These are phyloP conservation scores for Cronartium quercuum DNA, from an alignment of 1,284 basidiomycete genomes.

Conservation along the genomic window DNA sequence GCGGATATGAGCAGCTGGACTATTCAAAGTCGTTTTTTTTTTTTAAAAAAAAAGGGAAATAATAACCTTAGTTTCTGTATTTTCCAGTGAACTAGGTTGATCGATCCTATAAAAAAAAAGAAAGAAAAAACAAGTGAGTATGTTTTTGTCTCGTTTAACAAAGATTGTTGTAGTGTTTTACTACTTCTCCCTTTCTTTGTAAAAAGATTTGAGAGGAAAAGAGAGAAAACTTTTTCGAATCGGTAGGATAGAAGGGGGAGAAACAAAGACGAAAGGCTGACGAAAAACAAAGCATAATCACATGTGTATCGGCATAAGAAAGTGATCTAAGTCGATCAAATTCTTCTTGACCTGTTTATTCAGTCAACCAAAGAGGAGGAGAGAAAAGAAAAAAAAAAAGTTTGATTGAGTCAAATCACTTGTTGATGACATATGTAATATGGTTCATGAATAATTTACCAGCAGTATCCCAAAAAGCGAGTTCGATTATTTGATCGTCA, in stretches of 20 bases:
- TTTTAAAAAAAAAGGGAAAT: neutral
- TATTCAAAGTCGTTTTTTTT: neutral
- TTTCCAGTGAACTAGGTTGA: constrained; percentile 81
- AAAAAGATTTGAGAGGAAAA: constrained; percentile 5
- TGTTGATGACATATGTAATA: too few relatives aligned
- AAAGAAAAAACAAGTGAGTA: neutral
- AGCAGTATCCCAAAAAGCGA: constrained; percentile 94
- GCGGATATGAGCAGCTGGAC: neutral
- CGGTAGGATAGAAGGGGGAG: constrained; percentile 9
- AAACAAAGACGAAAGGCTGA: constrained; percentile 50
- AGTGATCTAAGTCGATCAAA: constrained; percentile 85
- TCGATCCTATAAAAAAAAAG: constrained; percentile 54
- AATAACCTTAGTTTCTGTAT: constrained; percentile 79
- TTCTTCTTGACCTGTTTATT: constrained; percentile 74
- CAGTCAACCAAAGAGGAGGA: neutral
- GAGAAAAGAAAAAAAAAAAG: too few relatives aligned
- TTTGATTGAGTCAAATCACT: too few relatives aligned
- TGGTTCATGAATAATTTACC: constrained; percentile 54
- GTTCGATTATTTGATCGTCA: constrained; percentile 74
- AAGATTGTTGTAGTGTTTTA: neutral
- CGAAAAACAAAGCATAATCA: constrained; percentile 87
- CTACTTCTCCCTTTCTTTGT: neutral
- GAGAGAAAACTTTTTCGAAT: neutral
- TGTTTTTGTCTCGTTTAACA: too few relatives aligned
- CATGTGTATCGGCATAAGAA: constrained; percentile 89